Percentiles rank a stretch among this genome's conserved stretches.
Conservation (phyloP, 805 yeast genomes). For the Schizosaccharomyces octosporus region DNA sequence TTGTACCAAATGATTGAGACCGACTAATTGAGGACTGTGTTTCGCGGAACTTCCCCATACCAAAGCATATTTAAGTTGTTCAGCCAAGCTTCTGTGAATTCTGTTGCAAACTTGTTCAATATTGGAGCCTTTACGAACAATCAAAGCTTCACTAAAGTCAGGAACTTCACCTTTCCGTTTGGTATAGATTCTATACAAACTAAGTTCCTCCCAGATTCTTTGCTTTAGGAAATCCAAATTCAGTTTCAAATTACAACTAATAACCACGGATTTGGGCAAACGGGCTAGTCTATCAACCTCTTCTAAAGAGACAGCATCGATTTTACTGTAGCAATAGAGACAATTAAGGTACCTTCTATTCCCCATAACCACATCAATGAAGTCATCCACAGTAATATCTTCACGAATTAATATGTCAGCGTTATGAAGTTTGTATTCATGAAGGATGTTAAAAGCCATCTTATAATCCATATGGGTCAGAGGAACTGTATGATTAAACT, state of each 20-base stretch:
- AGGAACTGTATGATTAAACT: constrained; percentile 55
- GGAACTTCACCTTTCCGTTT: constrained; percentile 51
- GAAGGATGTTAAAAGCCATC: constrained; percentile 46
- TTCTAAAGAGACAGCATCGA: constrained; percentile 83
- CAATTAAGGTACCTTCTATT: constrained; percentile 71
- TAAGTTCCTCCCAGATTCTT: constrained; percentile 76
- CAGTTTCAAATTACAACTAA: constrained; percentile 71
- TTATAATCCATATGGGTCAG: constrained; percentile 65
- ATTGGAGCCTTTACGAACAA: constrained; percentile 55
- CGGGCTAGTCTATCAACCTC: constrained; percentile 83
- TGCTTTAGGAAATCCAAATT: constrained; percentile 75
- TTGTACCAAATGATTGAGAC: constrained; percentile 52
- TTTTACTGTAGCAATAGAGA: constrained; percentile 78
- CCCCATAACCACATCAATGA: constrained; percentile 74
- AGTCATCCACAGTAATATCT: constrained; percentile 72
- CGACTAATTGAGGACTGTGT: constrained; percentile 92
- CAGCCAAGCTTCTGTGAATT: constrained; percentile 76
- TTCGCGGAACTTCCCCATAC: constrained; percentile 94
- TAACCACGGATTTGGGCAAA: constrained; percentile 77
- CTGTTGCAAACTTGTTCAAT: constrained; percentile 76
- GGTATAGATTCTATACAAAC: constrained; percentile 59
- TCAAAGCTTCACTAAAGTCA: constrained; percentile 70
- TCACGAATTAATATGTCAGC: constrained; percentile 81
- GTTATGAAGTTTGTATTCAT: constrained; percentile 69
- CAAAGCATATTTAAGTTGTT: constrained; percentile 75